phyloP scores from a whole-genome alignment of 192 early-diverging fungal species.

The Funneliformis mosseae region DNA sequence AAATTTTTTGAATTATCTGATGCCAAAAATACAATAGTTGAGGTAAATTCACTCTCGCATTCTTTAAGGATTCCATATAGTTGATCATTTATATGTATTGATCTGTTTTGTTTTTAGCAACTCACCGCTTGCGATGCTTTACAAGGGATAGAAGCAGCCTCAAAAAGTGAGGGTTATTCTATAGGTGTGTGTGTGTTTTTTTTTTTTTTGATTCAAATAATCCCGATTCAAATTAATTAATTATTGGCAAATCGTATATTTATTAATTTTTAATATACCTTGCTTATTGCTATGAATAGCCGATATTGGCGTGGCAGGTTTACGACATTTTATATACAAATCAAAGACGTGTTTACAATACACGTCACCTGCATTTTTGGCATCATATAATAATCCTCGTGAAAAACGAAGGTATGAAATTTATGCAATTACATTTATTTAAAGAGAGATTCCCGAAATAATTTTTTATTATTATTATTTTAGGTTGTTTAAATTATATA shows the following conservation, averaged over 20 bases:
- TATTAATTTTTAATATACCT: background rate
- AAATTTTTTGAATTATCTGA: slow-evolving; percentile 80
- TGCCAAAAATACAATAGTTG: slow-evolving; percentile 66
- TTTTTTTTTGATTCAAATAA: background rate
- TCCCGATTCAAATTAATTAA: background rate
- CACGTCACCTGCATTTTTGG: slow-evolving; percentile 60
- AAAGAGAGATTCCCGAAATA: background rate
- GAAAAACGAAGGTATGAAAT: slow-evolving; percentile 56
- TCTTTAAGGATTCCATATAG: background rate
- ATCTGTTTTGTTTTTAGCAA: slow-evolving; percentile 37
- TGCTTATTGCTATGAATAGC: slow-evolving; percentile 35
- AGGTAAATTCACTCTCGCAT: slow-evolving; percentile 46
- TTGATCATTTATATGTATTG: background rate
- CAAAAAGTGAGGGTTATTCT: slow-evolving; percentile 39
- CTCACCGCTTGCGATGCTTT: background rate
- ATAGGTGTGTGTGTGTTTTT: slow-evolving; percentile 25
- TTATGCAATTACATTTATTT: slow-evolving; percentile 31
- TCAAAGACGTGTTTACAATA: slow-evolving; percentile 64
- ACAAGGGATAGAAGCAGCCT: slow-evolving; percentile 41
- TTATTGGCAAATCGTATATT: background rate
- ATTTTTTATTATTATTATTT: background rate
- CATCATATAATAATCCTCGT: slow-evolving; percentile 58
- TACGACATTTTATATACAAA: slow-evolving; percentile 78
- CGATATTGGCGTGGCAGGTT: slow-evolving; percentile 61
- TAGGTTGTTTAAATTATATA: slow-evolving; percentile 62